Percentiles rank a stretch among this genome's conserved stretches.
Conservation (phyloP, 306 rosid genomes). For the cucumber (Cucumis sativus) region Cucumber_9930_V3 NC_026659.2:11864501-11865000, state of each 20-base stretch:
- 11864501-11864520: conserved; percentile 64
- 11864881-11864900: conserved; percentile 59
- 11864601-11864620: conserved; percentile 66
- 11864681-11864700: conserved; percentile 70
- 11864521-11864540: conserved; percentile 73
- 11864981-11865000: conserved; percentile 81
- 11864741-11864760: conserved; percentile 88
- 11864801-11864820: conserved; percentile 45
- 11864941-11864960: conserved; percentile 75
- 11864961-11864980: conserved; percentile 85
- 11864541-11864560: conserved; percentile 43
- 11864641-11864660: conserved; percentile 77
- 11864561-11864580: conserved; percentile 57
- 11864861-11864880: conserved; percentile 68
- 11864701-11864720: conserved; percentile 89
- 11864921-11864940: conserved; percentile 55
- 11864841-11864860: conserved; percentile 73
- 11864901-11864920: conserved; percentile 78
- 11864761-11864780: conserved; percentile 52
- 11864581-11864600: conserved; percentile 68
- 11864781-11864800: conserved; percentile 49
- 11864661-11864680: conserved; percentile 41
- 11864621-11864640: conserved; percentile 69
- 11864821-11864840: conserved; percentile 77
- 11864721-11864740: conserved; percentile 80